Percentiles rank a stretch among this genome's conserved stretches.
Evolutionary conservation across 2,329 filamentous ascomycete species (phyloP).

Genomic region (Fusarium verticillioides): DNA sequence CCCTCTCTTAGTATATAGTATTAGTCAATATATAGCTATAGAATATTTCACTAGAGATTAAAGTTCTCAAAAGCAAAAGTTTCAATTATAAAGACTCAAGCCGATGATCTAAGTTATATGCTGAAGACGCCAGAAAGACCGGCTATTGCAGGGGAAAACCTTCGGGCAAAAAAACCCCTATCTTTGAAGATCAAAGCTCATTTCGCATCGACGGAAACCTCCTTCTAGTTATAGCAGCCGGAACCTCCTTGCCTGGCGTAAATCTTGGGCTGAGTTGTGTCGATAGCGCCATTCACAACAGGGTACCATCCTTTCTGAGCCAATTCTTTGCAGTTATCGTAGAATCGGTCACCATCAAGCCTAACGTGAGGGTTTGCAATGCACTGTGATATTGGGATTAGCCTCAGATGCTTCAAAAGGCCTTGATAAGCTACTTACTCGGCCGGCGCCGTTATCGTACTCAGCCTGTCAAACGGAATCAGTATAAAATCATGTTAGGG

Average conservation of each 20-base stretch:
- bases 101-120: background rate
- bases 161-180: background rate
- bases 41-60: fast-evolving
- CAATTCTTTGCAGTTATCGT: background rate
- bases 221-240: background rate
- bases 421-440: background rate
- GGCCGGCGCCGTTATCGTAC: background rate
- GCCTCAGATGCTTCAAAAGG: background rate
- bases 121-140: background rate
- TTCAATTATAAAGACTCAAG: background rate
- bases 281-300: background rate
- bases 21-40: fast-evolving
- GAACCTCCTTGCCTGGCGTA: background rate
- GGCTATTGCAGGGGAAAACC: background rate
- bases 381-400: background rate
- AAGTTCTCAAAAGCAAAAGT: fast-evolving
- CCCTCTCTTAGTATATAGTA: background rate
- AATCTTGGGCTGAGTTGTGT: background rate
- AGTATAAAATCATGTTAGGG: background rate
- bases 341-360: background rate
- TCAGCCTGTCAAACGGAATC: background rate
- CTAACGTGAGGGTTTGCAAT: background rate
- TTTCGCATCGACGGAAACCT: fast-evolving
- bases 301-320: background rate
- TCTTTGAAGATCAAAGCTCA: background rate